A percentile compares a stretch with the other conserved stretches of the same genome.
These are phyloP conservation scores for Coemansia biformis DNA, from an alignment of 192 early-diverging fungal species.

Conservation along the genomic window DNA sequence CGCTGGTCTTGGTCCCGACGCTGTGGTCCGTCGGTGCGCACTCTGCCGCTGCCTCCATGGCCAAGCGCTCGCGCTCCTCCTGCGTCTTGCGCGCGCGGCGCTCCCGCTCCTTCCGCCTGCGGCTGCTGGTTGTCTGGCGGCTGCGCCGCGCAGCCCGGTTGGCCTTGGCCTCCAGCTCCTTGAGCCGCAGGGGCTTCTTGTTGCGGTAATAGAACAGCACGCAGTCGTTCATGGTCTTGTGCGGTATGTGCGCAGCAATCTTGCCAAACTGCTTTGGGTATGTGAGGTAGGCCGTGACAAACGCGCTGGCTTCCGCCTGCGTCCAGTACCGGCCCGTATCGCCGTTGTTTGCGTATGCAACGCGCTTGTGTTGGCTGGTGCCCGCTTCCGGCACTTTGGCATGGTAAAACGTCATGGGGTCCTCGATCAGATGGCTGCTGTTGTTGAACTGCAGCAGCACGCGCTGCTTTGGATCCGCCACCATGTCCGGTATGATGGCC, in stretches of 20 bases:
- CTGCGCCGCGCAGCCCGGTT: constrained; percentile 35
- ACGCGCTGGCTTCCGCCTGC: constrained; percentile 57
- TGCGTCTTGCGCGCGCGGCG: constrained; percentile 25
- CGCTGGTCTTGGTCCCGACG: background rate
- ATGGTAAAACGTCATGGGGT: constrained; percentile 61
- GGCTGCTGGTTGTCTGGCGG: constrained; percentile 34
- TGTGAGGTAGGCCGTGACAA: constrained; percentile 60
- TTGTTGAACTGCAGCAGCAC: constrained; percentile 55
- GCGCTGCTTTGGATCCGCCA: constrained; percentile 55
- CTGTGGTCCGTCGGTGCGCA: constrained; percentile 8
- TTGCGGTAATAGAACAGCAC: constrained; percentile 75
- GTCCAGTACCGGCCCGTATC: constrained; percentile 62
- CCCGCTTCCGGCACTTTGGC: constrained; percentile 33
- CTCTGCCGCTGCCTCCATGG: constrained; percentile 28
- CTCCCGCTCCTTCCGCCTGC: constrained; percentile 50
- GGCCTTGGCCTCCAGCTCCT: constrained; percentile 54
- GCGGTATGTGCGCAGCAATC: constrained; percentile 58
- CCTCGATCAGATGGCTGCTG: constrained; percentile 53
- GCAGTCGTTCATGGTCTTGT: constrained; percentile 65
- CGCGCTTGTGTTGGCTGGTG: constrained; percentile 9
- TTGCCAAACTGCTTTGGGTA: constrained; percentile 74
- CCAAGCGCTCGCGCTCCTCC: constrained; percentile 31
- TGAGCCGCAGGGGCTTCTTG: constrained; percentile 68
- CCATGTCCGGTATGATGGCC: constrained; percentile 70
- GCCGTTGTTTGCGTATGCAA: constrained; percentile 41